Percentiles rank a stretch among this genome's conserved stretches.
These are phyloP conservation scores for Monosporascus sp. DNA, from an alignment of 2,329 filamentous ascomycete species.

Conservation along the genomic window DNA sequence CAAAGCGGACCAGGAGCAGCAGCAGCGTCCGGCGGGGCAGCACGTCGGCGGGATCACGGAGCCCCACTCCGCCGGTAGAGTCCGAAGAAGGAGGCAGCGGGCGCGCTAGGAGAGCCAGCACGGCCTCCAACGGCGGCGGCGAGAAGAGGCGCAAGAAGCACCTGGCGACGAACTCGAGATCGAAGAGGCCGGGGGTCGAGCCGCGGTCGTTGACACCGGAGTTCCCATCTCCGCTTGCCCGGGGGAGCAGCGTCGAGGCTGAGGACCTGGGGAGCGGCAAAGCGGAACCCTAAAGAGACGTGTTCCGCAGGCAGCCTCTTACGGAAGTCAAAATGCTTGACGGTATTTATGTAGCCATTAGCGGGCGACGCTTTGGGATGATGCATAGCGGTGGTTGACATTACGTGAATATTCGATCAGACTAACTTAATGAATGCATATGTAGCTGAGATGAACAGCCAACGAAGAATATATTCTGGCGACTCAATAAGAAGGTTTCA, in stretches of 20 bases:
- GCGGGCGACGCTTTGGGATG: no score
- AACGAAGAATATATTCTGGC: no score
- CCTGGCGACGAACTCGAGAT: constrained; percentile 33
- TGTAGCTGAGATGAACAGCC: no score
- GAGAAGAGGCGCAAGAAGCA: constrained; percentile 50
- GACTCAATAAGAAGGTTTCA: no score
- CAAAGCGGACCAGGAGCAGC: constrained; percentile 44
- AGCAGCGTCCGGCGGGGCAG: constrained; percentile 49
- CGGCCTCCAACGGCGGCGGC: constrained; percentile 37
- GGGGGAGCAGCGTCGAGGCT: constrained; percentile 36
- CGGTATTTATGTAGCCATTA: no score
- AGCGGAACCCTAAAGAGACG: background rate
- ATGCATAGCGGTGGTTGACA: no score
- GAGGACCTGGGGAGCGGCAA: constrained; percentile 6
- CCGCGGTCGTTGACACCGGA: constrained; percentile 52
- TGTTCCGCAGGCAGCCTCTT: no score
- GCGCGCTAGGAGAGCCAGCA: constrained; percentile 40
- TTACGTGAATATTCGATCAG: no score
- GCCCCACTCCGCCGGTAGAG: constrained; percentile 44
- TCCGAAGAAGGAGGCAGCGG: constrained; percentile 30
- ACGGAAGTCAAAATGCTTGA: no score
- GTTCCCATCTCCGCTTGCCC: constrained; percentile 47
- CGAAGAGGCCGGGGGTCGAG: constrained; percentile 41
- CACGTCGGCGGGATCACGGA: constrained; percentile 43
- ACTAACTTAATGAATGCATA: no score